phyloP scores from a whole-genome alignment of 1,284 basidiomycete genomes.

The Papiliotrema nemorosa region DNA sequence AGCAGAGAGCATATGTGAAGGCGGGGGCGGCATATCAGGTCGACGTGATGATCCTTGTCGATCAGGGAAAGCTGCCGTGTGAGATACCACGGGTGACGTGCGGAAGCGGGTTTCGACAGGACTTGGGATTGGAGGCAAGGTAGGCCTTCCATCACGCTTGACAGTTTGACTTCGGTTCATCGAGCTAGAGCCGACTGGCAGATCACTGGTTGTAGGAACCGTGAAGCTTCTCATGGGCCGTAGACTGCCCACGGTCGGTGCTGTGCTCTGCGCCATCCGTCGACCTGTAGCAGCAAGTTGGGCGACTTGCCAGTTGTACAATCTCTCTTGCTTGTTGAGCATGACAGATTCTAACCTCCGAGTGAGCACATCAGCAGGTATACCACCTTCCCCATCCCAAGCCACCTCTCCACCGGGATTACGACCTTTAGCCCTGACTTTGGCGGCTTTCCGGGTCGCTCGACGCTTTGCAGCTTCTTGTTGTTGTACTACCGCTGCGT shows the following conservation, averaged over 20 bases:
- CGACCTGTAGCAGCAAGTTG: slow-evolving; percentile 3
- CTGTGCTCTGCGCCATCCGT: background rate
- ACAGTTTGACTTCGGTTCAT: slow-evolving; percentile 5
- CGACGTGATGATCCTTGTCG: background rate
- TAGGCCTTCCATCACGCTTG: background rate
- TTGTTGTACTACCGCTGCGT: slow-evolving; percentile 29
- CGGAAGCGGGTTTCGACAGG: too few species aligned
- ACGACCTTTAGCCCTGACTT: slow-evolving; percentile 11
- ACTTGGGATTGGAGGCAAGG: background rate
- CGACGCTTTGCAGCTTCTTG: slow-evolving; percentile 16
- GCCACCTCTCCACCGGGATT: slow-evolving; percentile 29
- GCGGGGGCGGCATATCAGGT: background rate
- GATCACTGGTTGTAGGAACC: background rate
- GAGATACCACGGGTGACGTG: background rate
- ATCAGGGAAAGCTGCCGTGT: background rate
- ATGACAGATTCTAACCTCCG: slow-evolving; percentile 27
- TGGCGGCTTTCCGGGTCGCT: slow-evolving; percentile 2
- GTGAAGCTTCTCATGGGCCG: background rate
- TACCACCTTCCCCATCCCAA: slow-evolving; percentile 47
- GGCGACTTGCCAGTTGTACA: slow-evolving; percentile 1
- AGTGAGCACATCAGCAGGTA: slow-evolving; percentile 33
- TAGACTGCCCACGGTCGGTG: background rate
- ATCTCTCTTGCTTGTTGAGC: slow-evolving; percentile 1
- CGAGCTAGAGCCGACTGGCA: background rate
- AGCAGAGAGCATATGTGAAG: background rate